Base-by-base conservation (phyloP, 2,329 filamentous ascomycete genomes). In the Dryadomyces quercivorus region DNA sequence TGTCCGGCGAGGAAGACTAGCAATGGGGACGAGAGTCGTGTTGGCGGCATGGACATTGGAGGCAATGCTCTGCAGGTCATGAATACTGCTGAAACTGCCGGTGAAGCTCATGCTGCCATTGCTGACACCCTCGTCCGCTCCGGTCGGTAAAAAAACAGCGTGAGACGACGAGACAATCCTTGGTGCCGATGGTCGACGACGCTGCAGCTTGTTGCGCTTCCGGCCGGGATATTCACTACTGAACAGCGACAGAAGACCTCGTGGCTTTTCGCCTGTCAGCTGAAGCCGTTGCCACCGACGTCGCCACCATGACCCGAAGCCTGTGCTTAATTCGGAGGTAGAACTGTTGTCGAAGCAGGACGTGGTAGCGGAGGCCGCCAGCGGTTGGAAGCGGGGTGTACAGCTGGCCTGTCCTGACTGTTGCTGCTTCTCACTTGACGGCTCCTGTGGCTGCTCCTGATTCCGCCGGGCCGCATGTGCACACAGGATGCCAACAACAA, bases 401-500 rank as follows among this genome's bases (percentile, higher is more conserved):
- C 26, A 31, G 26, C 26, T 31, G 26, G 26, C 26, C 26, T 31
- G 26, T 8, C 26, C 26, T 31, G 8, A 31, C 26, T 31, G 26
- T 31, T 31, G 26, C 26, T 31, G 26, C 26, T 31, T 31, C 26
- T 31, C 26, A 8, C 26, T 31, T 31, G 8, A 31, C 26, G 26
- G 26, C 8, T 31, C 26, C 26, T 31, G 5, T 8, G 31, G 55
- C 4, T 16, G 26, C 31, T 31, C 31, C 21, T 58, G 58, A 5
- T 47, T 40, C 12, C 51, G 55, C 12, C 51, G 64, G 9, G 67
- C 67, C 2, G 69, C 58, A 64, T 70, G 72, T 6, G 73, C 61
- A 48, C 75, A 68, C 22, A 76, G 55, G 26, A 74, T 63, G 0
- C 72, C 73, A 7, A 77, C 55, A 8, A 60, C 64, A 2, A 69